Percentiles rank a stretch among this genome's conserved stretches.
phyloP scores from a whole-genome alignment of 176 grass and related monocot species.

The Musa schizocarpa region DNA sequence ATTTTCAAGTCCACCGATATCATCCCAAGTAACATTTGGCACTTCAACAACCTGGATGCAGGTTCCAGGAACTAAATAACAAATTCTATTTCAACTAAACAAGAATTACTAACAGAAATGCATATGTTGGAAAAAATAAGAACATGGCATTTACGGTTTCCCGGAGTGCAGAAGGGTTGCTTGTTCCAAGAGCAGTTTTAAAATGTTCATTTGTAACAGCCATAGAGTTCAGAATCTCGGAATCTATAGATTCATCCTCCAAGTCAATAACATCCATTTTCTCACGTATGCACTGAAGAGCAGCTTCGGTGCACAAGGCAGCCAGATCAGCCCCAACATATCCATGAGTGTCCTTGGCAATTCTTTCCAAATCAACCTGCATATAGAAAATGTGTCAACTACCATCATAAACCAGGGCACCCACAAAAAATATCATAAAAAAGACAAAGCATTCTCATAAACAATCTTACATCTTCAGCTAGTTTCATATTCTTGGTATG shows the following conservation, averaged over 20 bases:
- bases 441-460: no score
- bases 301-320: constrained; percentile 47
- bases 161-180: constrained; percentile 50
- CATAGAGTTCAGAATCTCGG: constrained; percentile 46
- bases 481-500: no score
- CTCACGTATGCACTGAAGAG: constrained; percentile 53
- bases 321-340: no score
- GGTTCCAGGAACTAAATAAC: background rate
- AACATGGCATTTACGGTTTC: constrained; percentile 28
- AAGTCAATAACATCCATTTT: constrained; percentile 61
- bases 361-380: no score
- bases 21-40: constrained; percentile 52
- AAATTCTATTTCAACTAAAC: background rate
- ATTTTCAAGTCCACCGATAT: constrained; percentile 48
- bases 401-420: no score
- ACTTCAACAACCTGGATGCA: constrained; percentile 44
- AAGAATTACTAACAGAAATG: background rate
- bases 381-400: no score
- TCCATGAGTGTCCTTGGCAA: no score
- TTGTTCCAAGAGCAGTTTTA: no score
- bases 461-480: background rate
- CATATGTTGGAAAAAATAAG: background rate
- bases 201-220: constrained; percentile 18
- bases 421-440: no score
- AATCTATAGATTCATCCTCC: background rate